These are phyloP conservation scores for Ceratocystis albifundus DNA, from an alignment of 2,329 filamentous ascomycete genomes.

Conservation along the genomic window DNA sequence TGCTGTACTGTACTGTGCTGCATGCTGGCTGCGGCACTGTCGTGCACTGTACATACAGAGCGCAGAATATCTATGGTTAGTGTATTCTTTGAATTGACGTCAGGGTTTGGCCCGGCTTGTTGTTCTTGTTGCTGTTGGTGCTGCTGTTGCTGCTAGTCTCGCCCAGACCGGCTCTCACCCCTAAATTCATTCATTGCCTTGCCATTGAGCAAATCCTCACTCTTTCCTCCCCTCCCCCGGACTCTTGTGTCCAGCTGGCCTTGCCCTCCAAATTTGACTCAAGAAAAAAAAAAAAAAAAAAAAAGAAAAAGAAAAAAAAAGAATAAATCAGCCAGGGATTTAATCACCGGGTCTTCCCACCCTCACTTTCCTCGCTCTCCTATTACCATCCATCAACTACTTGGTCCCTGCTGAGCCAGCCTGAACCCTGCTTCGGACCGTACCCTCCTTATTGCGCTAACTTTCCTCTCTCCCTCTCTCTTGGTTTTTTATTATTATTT, in stretches of 20 bases:
- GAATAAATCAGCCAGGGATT: neutral
- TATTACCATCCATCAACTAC: neutral
- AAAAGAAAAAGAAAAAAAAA: no score
- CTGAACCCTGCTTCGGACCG: conserved; percentile 7
- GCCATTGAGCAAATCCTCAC: no score
- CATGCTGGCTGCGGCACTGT: neutral
- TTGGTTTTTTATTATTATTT: no score
- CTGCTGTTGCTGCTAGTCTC: no score
- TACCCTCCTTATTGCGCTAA: neutral
- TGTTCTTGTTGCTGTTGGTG: no score
- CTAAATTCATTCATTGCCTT: no score
- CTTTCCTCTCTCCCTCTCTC: neutral
- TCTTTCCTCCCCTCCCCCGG: no score
- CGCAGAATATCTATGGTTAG: neutral
- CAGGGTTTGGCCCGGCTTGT: no score
- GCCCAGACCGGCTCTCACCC: no score
- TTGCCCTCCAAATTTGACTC: no score
- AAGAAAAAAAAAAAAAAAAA: no score
- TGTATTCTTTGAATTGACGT: neutral
- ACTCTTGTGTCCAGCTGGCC: no score
- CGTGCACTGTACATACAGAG: neutral
- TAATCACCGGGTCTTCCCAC: neutral
- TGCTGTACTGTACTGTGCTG: neutral
- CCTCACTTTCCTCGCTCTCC: neutral
- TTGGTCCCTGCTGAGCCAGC: neutral